Evolutionary conservation across 768 basidiomycete species (phyloP).

Genomic region (Termitomyces sp.): DNA sequence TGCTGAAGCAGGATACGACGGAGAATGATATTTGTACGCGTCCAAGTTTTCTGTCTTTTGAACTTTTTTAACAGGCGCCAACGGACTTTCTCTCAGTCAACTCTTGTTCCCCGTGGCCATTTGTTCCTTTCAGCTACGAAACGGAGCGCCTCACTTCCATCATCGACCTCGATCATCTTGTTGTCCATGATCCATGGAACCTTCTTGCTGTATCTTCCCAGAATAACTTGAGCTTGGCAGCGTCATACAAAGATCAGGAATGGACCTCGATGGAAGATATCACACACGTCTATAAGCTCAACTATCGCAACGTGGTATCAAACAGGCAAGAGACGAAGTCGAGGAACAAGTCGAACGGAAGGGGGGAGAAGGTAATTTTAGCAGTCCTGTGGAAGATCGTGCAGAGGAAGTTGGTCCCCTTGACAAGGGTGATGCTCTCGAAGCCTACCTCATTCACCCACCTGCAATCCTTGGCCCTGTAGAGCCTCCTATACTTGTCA

Average conservation of each 20-base stretch:
- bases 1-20: neutral
- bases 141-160: conserved; percentile 21
- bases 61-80: conserved; percentile 11
- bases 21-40: conserved; percentile 3
- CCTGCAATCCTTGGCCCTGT: conserved; percentile 12
- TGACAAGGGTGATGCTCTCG: neutral
- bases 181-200: conserved; percentile 43
- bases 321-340: neutral
- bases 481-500: conserved; percentile 26
- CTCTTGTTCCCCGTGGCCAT: conserved; percentile 40
- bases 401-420: neutral
- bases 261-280: conserved; percentile 31
- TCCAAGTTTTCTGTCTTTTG: neutral
- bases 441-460: conserved; percentile 14
- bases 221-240: neutral
- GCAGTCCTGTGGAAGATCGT: too few species aligned
- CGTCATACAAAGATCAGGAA: neutral
- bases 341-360: conserved; percentile 2
- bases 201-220: conserved; percentile 22
- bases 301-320: conserved; percentile 7
- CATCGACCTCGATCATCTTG: conserved; percentile 25
- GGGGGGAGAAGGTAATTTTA: too few species aligned
- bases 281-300: conserved; percentile 28
- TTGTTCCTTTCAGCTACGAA: conserved; percentile 31
- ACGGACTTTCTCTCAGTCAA: conserved; percentile 23